A percentile compares a stretch with the other conserved stretches of the same genome.
phyloP scores from a whole-genome alignment of 108 stramenopile genomes.

The Hondaea fermentalgiana region DNA sequence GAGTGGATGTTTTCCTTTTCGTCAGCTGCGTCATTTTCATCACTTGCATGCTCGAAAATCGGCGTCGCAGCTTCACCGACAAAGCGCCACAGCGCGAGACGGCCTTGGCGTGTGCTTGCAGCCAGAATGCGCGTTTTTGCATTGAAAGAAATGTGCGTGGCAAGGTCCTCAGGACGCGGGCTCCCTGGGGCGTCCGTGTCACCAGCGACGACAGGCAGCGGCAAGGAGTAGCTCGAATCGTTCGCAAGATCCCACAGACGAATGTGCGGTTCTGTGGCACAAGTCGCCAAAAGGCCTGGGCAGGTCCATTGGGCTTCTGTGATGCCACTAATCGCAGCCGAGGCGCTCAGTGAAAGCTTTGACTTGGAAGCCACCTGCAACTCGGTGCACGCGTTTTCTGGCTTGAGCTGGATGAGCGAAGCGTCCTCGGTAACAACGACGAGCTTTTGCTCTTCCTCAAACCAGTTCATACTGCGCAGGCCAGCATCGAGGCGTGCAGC shows the following conservation, averaged over 20 bases:
- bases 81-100: constrained; percentile 47
- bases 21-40: not conserved
- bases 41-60: not conserved
- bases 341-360: constrained; percentile 39
- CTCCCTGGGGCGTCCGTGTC: constrained; percentile 23
- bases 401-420: not conserved
- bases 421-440: not conserved
- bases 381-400: not conserved
- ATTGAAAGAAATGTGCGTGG: constrained; percentile 39
- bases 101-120: constrained; percentile 42
- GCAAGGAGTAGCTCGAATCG: constrained; percentile 35
- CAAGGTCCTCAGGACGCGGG: constrained; percentile 16
- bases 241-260: constrained; percentile 46
- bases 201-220: constrained; percentile 24
- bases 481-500: not conserved
- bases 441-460: not conserved
- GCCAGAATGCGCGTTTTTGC: constrained; percentile 41
- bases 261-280: constrained; percentile 38
- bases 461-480: not conserved
- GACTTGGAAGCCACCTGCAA: constrained; percentile 31
- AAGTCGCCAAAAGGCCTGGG: constrained; percentile 47
- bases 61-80: constrained; percentile 26
- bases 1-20: not conserved
- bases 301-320: constrained; percentile 44
- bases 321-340: constrained; percentile 21